Evolutionary conservation across 768 basidiomycete species (phyloP), one percentile per base, ranked within the genome.

Genomic region (Clitopilus passeckerianus): DNA sequence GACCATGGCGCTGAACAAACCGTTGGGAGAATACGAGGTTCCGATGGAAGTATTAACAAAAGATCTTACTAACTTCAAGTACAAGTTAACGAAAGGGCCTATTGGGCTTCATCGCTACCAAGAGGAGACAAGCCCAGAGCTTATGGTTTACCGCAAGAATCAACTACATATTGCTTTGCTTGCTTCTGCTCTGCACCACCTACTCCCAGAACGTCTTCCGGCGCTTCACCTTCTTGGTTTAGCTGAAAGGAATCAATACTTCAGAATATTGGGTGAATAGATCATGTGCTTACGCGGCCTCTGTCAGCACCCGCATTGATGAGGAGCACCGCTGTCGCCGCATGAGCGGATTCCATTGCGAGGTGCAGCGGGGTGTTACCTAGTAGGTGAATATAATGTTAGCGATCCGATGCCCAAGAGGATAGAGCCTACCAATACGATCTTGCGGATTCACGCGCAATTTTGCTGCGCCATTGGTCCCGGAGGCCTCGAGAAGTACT

Each of bases 221-320:
- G 89, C n/a, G 84, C 86, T 72, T 89, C 83, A 22, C 85, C 84
- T 57, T 99, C 96, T 54, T 86, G 71, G 68, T 99, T 96, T 59
- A 86, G 74, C 94, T 96, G 61, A 44, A 58, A 59, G 59, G 59
- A 62, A 60, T 57, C 65, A 62, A 63, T 58, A 67, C 58, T 61
- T 43, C 57, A 56, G 50, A 35, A 60, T 59, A 57, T 58, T 65
- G 56, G 57, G 9, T 60, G 34, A 56, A 60, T 59, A 62, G 23
- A 34, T 24, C 22, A 34, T 10, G 30, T 34, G 78, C 91, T 64
- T 73, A 95, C 95, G 65, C 92, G 81, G 64, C 83, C 83, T 30
- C 96, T 86, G 78, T 98, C 96, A 7, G 95, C 95, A 18, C 96
- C 96, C 52, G 93, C 95, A 70, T 96, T 93, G 60, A 99, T 96